Percentiles rank a stretch among this genome's conserved stretches.
These are phyloP conservation scores for Cercospora brassicicola DNA, from an alignment of 2,329 filamentous ascomycete species.

Conservation along the genomic window DNA sequence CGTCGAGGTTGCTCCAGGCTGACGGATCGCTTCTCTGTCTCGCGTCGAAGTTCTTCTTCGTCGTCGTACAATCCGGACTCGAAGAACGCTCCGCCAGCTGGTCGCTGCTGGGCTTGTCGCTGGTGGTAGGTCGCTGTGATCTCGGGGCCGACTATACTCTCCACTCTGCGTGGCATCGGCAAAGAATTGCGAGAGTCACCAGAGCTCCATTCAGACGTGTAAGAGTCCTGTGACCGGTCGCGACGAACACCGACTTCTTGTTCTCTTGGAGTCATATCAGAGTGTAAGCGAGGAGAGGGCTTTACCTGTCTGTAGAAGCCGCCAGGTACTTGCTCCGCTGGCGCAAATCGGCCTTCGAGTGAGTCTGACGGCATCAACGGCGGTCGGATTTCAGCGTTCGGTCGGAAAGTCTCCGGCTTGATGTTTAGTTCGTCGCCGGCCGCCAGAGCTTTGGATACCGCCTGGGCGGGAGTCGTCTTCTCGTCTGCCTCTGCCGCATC, in stretches of 20 bases:
- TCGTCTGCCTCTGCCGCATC: slow-evolving; percentile 80
- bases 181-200: slow-evolving; percentile 54
- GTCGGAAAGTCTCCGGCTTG: slow-evolving; percentile 78
- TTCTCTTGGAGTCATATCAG: slow-evolving; percentile 49
- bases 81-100: slow-evolving; percentile 45
- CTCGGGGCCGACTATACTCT: slow-evolving; percentile 73
- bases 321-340: slow-evolving; percentile 65
- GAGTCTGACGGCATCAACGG: slow-evolving; percentile 71
- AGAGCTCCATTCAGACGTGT: slow-evolving; percentile 64
- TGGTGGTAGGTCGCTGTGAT: slow-evolving; percentile 72
- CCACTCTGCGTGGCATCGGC: slow-evolving; percentile 66
- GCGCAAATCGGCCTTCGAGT: slow-evolving; percentile 76
- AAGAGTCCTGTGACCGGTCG: slow-evolving; percentile 51
- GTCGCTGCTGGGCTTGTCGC: slow-evolving; percentile 56
- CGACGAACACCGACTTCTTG: slow-evolving; percentile 25
- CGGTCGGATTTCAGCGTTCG: slow-evolving; percentile 52
- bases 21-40: slow-evolving; percentile 2
- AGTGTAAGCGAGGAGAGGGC: slow-evolving; percentile 63
- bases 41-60: not conserved
- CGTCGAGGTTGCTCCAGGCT: slow-evolving; percentile 5
- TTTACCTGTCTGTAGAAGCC: slow-evolving; percentile 70
- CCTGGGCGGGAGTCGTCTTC: slow-evolving; percentile 74
- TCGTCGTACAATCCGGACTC: slow-evolving; percentile 39
- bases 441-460: slow-evolving; percentile 76
- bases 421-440: slow-evolving; percentile 87